Conservation (phyloP, 2,329 filamentous ascomycete species). For the Juglanconis oblonga region DNA sequence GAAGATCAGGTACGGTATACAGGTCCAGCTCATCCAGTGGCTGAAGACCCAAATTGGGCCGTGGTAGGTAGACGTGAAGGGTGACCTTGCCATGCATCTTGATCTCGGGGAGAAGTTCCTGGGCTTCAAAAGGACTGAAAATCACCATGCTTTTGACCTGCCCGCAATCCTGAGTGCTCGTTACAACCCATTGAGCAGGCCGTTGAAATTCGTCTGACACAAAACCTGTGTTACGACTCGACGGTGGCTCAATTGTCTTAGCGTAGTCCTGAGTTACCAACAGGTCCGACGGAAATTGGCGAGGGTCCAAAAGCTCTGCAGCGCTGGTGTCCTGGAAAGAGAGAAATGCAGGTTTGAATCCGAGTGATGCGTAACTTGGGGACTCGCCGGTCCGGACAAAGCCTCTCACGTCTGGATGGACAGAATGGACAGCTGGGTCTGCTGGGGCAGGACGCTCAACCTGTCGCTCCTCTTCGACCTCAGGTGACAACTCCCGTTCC, state of each 20-base stretch:
- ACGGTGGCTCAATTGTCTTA: conserved; percentile 34
- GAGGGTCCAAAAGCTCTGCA: conserved; percentile 29
- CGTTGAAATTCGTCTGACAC: conserved; percentile 46
- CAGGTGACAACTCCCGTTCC: conserved; percentile 64
- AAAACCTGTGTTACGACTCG: not conserved
- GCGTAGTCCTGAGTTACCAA: conserved; percentile 51
- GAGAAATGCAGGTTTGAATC: conserved; percentile 39
- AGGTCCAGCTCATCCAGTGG: conserved; percentile 45
- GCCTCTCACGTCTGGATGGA: conserved; percentile 40
- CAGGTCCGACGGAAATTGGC: conserved; percentile 26
- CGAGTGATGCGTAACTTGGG: conserved; percentile 27
- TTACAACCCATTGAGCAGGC: conserved; percentile 53
- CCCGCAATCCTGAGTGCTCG: conserved; percentile 16
- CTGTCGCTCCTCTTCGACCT: conserved; percentile 59
- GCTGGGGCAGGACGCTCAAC: conserved; percentile 44
- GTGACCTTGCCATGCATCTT: conserved; percentile 28
- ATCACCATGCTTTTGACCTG: conserved; percentile 27
- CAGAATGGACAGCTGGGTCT: conserved; percentile 34
- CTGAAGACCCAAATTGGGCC: conserved; percentile 33
- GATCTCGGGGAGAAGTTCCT: conserved; percentile 45
- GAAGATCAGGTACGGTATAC: conserved; percentile 34
- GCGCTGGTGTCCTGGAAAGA: conserved; percentile 40
- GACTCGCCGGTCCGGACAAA: conserved; percentile 34
- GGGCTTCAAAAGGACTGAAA: conserved; percentile 60
- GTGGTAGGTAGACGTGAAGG: conserved; percentile 52